A percentile compares a stretch with the other conserved stretches of the same genome.
phyloP scores from a whole-genome alignment of 2,329 filamentous ascomycete species.

The Paecilomyces niveus region DNA sequence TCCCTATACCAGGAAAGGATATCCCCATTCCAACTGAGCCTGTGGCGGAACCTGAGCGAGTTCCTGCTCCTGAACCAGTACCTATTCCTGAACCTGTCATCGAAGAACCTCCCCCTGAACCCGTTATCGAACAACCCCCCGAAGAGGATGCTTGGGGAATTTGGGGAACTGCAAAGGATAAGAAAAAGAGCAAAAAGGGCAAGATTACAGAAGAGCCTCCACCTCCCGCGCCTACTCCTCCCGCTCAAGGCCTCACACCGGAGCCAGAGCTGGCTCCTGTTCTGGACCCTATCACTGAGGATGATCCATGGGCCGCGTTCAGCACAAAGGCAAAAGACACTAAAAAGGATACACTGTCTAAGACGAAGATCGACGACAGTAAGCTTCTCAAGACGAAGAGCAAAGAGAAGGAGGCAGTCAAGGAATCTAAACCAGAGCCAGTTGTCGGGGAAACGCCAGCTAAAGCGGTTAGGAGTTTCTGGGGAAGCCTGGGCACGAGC shows the following conservation, averaged over 20 bases:
- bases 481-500: slow-evolving; percentile 35
- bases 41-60: slow-evolving; percentile 15
- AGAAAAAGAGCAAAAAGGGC: slow-evolving; percentile 44
- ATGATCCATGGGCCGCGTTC: slow-evolving; percentile 32
- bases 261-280: slow-evolving; percentile 26
- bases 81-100: slow-evolving; percentile 22
- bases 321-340: slow-evolving; percentile 26
- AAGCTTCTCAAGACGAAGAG: slow-evolving; percentile 23
- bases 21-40: slow-evolving; percentile 3
- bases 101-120: slow-evolving; percentile 18
- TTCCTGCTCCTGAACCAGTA: slow-evolving; percentile 19
- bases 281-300: slow-evolving; percentile 19
- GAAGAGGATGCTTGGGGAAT: slow-evolving; percentile 20
- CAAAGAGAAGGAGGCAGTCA: slow-evolving; percentile 16
- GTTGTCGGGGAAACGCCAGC: slow-evolving; percentile 28
- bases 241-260: slow-evolving; percentile 36
- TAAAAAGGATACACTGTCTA: slow-evolving; percentile 34
- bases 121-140: slow-evolving; percentile 5
- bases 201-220: slow-evolving; percentile 38
- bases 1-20: slow-evolving; percentile 8
- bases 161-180: slow-evolving; percentile 35
- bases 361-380: slow-evolving; percentile 17
- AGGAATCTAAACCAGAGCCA: slow-evolving; percentile 25
- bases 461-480: slow-evolving; percentile 35
- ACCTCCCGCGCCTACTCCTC: slow-evolving; percentile 42